Evolutionary conservation across 495 filamentous ascomycete genomes (phyloP).

Genomic region (Penicillium crystallinum): DNA sequence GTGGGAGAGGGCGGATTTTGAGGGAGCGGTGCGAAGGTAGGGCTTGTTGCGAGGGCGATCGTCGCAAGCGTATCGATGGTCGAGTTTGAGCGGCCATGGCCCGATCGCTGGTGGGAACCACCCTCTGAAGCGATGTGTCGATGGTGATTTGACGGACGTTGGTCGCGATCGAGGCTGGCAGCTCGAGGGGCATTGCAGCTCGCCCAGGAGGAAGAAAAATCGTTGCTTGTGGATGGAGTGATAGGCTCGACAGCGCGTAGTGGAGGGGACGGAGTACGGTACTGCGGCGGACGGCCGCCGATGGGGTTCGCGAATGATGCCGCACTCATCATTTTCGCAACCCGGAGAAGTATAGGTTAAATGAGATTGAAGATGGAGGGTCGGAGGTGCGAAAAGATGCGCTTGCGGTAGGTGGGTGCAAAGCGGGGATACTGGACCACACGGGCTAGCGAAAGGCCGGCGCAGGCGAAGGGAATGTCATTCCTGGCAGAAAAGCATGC

Average conservation of each 20-base stretch:
- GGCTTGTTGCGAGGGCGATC: slow-evolving; percentile 49
- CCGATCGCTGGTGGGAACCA: slow-evolving; percentile 30
- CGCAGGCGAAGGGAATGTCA: slow-evolving; percentile 40
- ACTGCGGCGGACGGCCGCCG: slow-evolving; percentile 42
- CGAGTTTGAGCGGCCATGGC: slow-evolving; percentile 45
- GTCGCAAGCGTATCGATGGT: slow-evolving; percentile 52
- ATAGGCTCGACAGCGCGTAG: slow-evolving; percentile 50
- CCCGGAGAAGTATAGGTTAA: slow-evolving; percentile 8
- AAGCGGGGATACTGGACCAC: slow-evolving; percentile 46
- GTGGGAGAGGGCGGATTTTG: slow-evolving; percentile 31
- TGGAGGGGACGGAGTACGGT: slow-evolving; percentile 53
- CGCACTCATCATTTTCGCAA: slow-evolving; percentile 38
- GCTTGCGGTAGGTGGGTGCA: slow-evolving; percentile 43
- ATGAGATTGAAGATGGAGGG: slow-evolving; percentile 10
- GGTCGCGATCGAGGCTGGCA: slow-evolving; percentile 28
- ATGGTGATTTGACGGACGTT: slow-evolving; percentile 17
- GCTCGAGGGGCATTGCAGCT: slow-evolving; percentile 27
- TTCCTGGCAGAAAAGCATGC: slow-evolving; percentile 38
- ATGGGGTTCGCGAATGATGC: slow-evolving; percentile 41
- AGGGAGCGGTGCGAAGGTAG: slow-evolving; percentile 38
- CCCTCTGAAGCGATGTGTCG: slow-evolving; percentile 17
- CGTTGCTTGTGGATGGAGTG: slow-evolving; percentile 37
- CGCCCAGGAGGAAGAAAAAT: slow-evolving; percentile 29
- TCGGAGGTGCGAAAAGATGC: slow-evolving; percentile 27
- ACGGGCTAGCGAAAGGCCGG: slow-evolving; percentile 46